Percentiles rank a stretch among this genome's conserved stretches.
These are phyloP conservation scores for Aspergillus ochraceus DNA, from an alignment of 2,329 filamentous ascomycete genomes.

Conservation along the genomic window DNA sequence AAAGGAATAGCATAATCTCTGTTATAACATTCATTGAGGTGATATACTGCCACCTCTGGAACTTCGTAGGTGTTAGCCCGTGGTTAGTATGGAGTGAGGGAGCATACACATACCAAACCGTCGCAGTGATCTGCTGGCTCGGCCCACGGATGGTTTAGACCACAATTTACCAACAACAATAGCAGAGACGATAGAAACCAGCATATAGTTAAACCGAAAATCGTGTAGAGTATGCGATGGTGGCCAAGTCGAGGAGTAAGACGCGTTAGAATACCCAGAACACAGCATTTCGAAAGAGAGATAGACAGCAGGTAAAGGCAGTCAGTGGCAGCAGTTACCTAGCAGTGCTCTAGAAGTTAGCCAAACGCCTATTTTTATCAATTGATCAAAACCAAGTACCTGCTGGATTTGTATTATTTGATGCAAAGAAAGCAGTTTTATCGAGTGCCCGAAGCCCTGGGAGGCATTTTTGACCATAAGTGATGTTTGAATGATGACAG, in stretches of 20 bases:
- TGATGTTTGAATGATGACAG: background rate
- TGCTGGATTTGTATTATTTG: background rate
- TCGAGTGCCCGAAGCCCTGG: constrained; percentile 1
- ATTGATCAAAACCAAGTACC: background rate
- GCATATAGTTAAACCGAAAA: background rate
- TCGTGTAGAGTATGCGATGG: background rate
- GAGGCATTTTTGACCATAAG: background rate
- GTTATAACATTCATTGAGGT: background rate
- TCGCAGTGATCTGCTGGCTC: background rate
- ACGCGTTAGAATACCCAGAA: background rate
- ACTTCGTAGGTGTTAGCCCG: background rate
- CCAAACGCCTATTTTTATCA: too few relatives aligned
- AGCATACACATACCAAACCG: background rate
- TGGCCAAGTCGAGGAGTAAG: background rate
- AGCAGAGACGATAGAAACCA: background rate
- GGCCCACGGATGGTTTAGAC: background rate
- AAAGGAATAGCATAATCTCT: background rate
- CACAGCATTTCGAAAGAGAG: constrained; percentile 4
- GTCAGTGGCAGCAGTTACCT: background rate
- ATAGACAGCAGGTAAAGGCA: background rate
- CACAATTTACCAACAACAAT: background rate
- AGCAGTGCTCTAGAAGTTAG: background rate
- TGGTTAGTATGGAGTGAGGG: background rate
- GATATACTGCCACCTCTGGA: constrained; percentile 1
- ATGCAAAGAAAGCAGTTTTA: background rate